These are phyloP conservation scores for Mortierella sp. DNA, from an alignment of 371 early-diverging fungal genomes.

Conservation along the genomic window DNA sequence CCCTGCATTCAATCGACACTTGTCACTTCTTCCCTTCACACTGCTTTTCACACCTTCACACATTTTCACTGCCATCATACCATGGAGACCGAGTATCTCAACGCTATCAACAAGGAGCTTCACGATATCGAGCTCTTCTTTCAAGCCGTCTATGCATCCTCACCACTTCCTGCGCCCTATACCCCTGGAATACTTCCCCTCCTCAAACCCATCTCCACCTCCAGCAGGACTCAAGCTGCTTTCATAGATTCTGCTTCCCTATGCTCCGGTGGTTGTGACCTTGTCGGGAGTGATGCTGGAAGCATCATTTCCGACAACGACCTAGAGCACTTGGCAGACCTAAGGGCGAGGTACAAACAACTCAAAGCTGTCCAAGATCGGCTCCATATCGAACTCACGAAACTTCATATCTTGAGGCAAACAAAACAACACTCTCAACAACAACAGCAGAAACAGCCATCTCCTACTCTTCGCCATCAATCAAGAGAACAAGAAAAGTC, in stretches of 20 bases:
- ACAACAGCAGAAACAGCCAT: no score
- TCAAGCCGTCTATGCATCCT: slow-evolving; percentile 1
- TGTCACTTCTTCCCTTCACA: no score
- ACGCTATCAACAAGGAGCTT: slow-evolving; percentile 28
- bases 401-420: slow-evolving; percentile 16
- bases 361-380: slow-evolving; percentile 32
- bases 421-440: background rate
- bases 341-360: slow-evolving; percentile 25
- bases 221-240: background rate
- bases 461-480: no score
- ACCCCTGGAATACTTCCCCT: slow-evolving; percentile 16
- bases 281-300: background rate
- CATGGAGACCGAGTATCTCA: slow-evolving; percentile 30
- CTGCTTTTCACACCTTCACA: no score
- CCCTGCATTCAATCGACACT: no score
- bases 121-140: slow-evolving; percentile 31
- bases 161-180: background rate
- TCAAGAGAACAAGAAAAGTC: no score
- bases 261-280: background rate
- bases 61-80: background rate
- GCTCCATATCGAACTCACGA: slow-evolving; percentile 27
- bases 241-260: background rate
- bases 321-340: slow-evolving; percentile 6
- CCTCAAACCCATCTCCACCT: background rate
- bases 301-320: background rate